Evolutionary conservation across 352 stramenopile species (phyloP).

Genomic region (Aphanomyces astaci): DNA sequence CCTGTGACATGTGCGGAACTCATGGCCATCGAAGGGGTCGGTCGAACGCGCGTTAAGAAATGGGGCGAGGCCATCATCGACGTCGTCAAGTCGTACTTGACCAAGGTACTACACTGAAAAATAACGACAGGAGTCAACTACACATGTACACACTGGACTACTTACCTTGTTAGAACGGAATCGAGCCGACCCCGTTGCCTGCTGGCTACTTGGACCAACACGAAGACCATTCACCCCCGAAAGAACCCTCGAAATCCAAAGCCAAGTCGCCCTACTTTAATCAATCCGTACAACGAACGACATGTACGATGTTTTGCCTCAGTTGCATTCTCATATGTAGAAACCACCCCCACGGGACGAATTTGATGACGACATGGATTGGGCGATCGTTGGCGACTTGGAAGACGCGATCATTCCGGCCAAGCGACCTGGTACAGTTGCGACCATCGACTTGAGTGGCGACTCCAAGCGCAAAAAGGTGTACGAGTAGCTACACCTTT

Average conservation of each 20-base stretch:
- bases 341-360: constrained; percentile 3
- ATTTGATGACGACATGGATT: constrained; percentile 20
- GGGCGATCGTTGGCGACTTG: constrained; percentile 12
- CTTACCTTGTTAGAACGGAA: constrained; percentile 2
- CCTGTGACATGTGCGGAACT: constrained; percentile 68
- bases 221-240: background rate
- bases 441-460: constrained; percentile 20
- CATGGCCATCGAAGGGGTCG: constrained; percentile 72
- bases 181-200: constrained; percentile 12
- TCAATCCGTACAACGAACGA: background rate
- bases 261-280: constrained; percentile 21
- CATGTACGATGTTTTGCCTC: background rate
- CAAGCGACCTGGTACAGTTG: background rate
- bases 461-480: constrained; percentile 7
- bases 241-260: background rate
- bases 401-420: background rate
- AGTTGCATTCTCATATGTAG: constrained; percentile 3
- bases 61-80: constrained; percentile 77
- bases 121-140: too few species aligned
- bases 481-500: background rate
- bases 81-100: constrained; percentile 70
- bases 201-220: constrained; percentile 11
- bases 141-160: background rate
- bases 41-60: constrained; percentile 77
- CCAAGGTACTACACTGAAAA: constrained; percentile 49